A percentile compares a stretch with the other conserved stretches of the same genome.
Evolutionary conservation across 1,284 basidiomycete genomes (phyloP).

Genomic region (Ustilago hordei): DNA sequence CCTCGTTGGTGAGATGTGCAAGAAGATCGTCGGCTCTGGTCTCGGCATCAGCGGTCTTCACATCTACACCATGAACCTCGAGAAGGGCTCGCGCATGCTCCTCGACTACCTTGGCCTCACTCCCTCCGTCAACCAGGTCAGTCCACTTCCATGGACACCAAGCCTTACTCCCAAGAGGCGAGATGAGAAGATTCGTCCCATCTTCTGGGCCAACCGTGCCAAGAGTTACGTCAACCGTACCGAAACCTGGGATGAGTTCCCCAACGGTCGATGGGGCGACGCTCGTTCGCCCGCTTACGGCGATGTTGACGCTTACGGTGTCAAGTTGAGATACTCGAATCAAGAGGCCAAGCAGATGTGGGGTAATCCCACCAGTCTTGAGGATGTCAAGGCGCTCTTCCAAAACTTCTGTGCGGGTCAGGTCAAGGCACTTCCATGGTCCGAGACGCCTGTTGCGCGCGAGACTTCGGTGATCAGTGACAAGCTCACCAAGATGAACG

Average conservation of each 20-base stretch:
- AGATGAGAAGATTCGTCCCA: slow-evolving; percentile 68
- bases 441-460: slow-evolving; percentile 84
- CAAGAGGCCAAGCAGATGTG: slow-evolving; percentile 75
- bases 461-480: slow-evolving; percentile 87
- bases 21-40: slow-evolving; percentile 59
- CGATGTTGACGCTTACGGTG: slow-evolving; percentile 90
- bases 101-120: slow-evolving; percentile 67
- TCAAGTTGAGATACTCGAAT: slow-evolving; percentile 76
- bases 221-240: slow-evolving; percentile 68
- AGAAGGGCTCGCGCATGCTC: slow-evolving; percentile 68
- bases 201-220: slow-evolving; percentile 69
- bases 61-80: slow-evolving; percentile 70
- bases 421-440: slow-evolving; percentile 86
- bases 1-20: slow-evolving; percentile 69
- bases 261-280: slow-evolving; percentile 98
- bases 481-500: slow-evolving; percentile 86
- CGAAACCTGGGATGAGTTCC: slow-evolving; percentile 92
- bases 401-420: slow-evolving; percentile 69
- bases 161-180: slow-evolving; percentile 67
- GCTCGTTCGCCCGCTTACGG: slow-evolving; percentile 96
- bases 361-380: slow-evolving; percentile 49
- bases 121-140: slow-evolving; percentile 64
- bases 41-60: slow-evolving; percentile 66
- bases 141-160: slow-evolving; percentile 67
- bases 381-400: slow-evolving; percentile 69